phyloP scores from a whole-genome alignment of 2,329 filamentous ascomycete genomes.

The Tympanopsis confertula region DNA sequence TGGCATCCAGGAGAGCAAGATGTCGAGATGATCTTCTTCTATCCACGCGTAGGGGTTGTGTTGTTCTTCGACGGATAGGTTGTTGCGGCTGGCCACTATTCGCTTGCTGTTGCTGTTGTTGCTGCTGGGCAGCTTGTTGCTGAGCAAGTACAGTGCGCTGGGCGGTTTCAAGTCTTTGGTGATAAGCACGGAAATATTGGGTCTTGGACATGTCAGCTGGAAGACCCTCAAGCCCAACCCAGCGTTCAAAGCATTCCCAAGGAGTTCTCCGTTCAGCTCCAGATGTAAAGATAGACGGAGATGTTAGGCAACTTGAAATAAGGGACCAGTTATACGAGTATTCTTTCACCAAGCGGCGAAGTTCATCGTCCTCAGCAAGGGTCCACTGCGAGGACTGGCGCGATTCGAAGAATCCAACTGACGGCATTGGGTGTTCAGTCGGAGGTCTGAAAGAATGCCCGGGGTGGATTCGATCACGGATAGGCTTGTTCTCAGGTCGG shows the following conservation, averaged over 20 bases:
- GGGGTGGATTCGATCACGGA: constrained; percentile 79
- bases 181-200: constrained; percentile 76
- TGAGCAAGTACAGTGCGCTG: constrained; percentile 41
- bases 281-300: constrained; percentile 68
- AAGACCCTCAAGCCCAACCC: constrained; percentile 82
- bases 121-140: constrained; percentile 33
- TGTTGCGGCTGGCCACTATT: neutral
- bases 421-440: constrained; percentile 71
- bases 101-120: constrained; percentile 25
- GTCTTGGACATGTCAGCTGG: constrained; percentile 91
- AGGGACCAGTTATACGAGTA: constrained; percentile 97
- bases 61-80: constrained; percentile 48
- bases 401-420: constrained; percentile 79
- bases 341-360: constrained; percentile 74
- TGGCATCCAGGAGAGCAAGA: constrained; percentile 79
- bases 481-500: constrained; percentile 75
- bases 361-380: constrained; percentile 76
- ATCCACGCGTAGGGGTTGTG: constrained; percentile 74
- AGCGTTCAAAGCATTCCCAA: constrained; percentile 98
- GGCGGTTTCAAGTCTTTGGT: constrained; percentile 45
- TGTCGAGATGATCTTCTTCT: constrained; percentile 77
- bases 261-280: constrained; percentile 82
- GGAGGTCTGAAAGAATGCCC: constrained; percentile 89
- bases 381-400: constrained; percentile 86
- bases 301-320: constrained; percentile 69